Evolutionary conservation across 257 asterid species (phyloP).

Genomic region (Marsdenia floribunda): DNA sequence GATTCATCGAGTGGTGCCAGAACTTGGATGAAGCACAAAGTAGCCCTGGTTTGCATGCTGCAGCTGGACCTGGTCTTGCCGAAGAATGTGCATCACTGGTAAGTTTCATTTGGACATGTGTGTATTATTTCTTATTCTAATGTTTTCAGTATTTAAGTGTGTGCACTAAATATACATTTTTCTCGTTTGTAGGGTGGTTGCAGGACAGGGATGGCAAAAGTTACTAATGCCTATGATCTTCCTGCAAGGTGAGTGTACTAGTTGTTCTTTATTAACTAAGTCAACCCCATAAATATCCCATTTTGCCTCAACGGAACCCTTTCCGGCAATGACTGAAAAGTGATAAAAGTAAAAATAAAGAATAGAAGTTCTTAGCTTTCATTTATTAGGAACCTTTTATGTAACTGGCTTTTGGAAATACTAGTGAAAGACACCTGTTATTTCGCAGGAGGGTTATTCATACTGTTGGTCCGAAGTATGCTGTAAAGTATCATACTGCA

Average conservation of each 20-base stretch:
- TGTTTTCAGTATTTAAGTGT: neutral
- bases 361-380: neutral
- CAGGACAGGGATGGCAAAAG: conserved; percentile 98
- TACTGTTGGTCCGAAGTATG: conserved; percentile 98
- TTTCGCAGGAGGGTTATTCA: conserved; percentile 89
- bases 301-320: neutral
- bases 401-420: neutral
- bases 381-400: neutral
- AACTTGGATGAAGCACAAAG: conserved; percentile 97
- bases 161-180: neutral
- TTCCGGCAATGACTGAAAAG: neutral
- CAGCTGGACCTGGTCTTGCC: conserved; percentile 96
- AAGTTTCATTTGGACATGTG: conserved; percentile 2
- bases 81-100: conserved; percentile 63
- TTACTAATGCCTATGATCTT: conserved; percentile 69
- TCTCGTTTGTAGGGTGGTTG: conserved; percentile 75
- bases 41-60: conserved; percentile 96
- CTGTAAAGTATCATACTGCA: conserved; percentile 93
- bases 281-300: neutral
- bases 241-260: conserved; percentile 70
- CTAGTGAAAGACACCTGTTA: conserved; percentile 4
- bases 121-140: neutral
- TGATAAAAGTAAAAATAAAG: neutral
- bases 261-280: neutral
- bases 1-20: conserved; percentile 40